Base-by-base conservation (phyloP, 2,329 filamentous ascomycete genomes). In the Lachnellula willkommii region DNA sequence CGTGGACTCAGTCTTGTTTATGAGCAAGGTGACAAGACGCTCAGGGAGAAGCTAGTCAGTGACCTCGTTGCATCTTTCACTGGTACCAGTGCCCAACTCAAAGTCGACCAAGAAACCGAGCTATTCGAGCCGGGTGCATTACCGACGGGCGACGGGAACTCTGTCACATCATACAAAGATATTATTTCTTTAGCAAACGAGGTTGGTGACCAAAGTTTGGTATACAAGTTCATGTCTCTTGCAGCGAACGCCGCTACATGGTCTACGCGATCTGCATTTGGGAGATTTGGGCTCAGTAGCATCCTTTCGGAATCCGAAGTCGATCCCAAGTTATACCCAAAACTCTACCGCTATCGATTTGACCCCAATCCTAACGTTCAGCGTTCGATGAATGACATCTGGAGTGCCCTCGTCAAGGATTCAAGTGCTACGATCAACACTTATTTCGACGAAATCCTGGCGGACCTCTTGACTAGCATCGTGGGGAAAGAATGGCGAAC, bases 181-280 rank as follows among this genome's bases (percentile, higher is more conserved):
- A 97, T 99, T 63, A 89, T 99, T 71, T 94, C 81, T 63, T 77
- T 99, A 48, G 94, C 94, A n/a, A 90, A 93, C 45, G 94, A 99
- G 73, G 92, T 96, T 36, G 94, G 94, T 11, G 93, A 99, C 66
- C 93, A 94, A 56, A 92, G 89, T 64, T 77, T 99, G n/a, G 89
- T 97, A 1, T 99, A 99, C 75, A 90, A 92, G 59, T 97, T 99
- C 74, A 99, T 99, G 94, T 93, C 92, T 0, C 79, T 99, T 63
- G 94, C 94, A 2, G 90, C 91, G 1, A 96, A 96, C 67, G 95
- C 95, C 48, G 91, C 92, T 0, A 95, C 95, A 15, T 99, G 94
- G 94, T 93, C 91, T 1, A 95, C 91, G n/a, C 84, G 94, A 50
- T 95, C 94, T 1, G 94, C 94, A 0, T 97, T 99, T 72, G 94